Percentiles rank a stretch among this genome's conserved stretches.
phyloP scores from a whole-genome alignment of 176 grass and related monocot species.

The Triticum aestivum region DNA sequence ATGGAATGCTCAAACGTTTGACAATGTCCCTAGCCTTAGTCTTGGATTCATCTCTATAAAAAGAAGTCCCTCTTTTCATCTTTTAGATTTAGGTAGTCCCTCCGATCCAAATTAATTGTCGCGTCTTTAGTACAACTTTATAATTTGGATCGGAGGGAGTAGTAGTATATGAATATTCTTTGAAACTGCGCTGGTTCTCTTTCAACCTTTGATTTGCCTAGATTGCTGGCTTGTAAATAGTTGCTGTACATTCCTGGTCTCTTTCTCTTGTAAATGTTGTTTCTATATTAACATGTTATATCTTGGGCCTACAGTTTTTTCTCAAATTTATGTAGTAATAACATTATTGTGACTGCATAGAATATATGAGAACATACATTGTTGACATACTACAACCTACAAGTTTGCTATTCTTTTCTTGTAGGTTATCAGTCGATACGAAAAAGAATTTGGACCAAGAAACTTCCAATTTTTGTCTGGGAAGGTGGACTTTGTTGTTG shows the following conservation, averaged over 20 bases:
- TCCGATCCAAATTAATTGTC: too few relatives aligned
- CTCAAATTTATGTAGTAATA: neutral
- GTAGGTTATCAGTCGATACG: conserved; percentile 73
- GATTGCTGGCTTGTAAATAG: neutral
- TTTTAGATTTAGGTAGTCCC: neutral
- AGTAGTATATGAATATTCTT: neutral
- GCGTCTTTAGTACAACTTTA: too few relatives aligned
- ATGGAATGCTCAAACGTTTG: neutral
- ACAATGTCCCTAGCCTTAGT: neutral
- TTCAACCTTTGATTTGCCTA: neutral
- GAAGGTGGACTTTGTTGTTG: conserved; percentile 78
- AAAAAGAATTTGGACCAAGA: conserved; percentile 88
- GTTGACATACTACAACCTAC: neutral
- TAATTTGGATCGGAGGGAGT: neutral
- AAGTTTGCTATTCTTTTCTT: conserved; percentile 25
- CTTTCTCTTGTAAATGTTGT: conserved; percentile 5
- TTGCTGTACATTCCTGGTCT: neutral
- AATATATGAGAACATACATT: neutral
- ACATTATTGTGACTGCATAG: conserved; percentile 21
- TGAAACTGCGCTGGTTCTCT: neutral
- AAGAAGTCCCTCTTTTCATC: neutral
- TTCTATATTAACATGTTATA: neutral
- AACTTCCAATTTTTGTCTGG: conserved; percentile 78
- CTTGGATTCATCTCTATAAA: neutral
- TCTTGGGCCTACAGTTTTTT: neutral